phyloP scores from a whole-genome alignment of 2,329 filamentous ascomycete species.

The Penicillium sp. region DNA sequence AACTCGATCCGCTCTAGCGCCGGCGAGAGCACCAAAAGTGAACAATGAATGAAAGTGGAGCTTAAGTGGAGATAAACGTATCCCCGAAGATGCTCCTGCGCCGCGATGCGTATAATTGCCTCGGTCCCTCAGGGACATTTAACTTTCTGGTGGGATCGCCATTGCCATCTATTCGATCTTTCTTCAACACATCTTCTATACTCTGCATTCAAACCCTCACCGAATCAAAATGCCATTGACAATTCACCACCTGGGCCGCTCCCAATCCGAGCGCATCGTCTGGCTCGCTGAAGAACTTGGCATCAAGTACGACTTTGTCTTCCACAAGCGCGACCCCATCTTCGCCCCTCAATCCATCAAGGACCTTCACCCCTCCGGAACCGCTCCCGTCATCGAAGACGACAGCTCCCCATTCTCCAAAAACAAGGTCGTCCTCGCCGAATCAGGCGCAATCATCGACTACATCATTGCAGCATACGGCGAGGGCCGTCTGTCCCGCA shows the following conservation, averaged over 20 bases:
- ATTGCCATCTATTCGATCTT: not conserved
- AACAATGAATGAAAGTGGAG: not conserved
- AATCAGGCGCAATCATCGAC: slow-evolving; percentile 23
- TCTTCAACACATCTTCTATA: not conserved
- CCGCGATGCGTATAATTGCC: not conserved
- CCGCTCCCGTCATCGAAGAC: slow-evolving; percentile 25
- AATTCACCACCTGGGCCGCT: slow-evolving; percentile 23
- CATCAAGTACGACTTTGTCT: slow-evolving; percentile 20
- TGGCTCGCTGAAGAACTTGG: slow-evolving; percentile 28
- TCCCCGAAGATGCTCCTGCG: not conserved
- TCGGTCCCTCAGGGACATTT: not conserved
- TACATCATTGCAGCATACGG: slow-evolving; percentile 23
- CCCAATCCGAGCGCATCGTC: slow-evolving; percentile 28
- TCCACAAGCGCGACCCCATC: slow-evolving; percentile 24
- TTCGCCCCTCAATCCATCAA: slow-evolving; percentile 24
- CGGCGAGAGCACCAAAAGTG: slow-evolving; percentile 7
- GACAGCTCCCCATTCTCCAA: slow-evolving; percentile 22
- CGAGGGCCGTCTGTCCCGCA: not conserved
- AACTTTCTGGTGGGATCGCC: not conserved
- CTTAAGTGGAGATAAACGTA: not conserved
- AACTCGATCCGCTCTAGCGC: not conserved
- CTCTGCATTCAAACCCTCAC: not conserved
- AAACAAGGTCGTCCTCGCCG: slow-evolving; percentile 18
- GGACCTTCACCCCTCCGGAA: slow-evolving; percentile 23
- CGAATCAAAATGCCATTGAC: slow-evolving; percentile 21